phyloP scores from a whole-genome alignment of 2,329 filamentous ascomycete species.

The Thermoascus crustaceus region DNA sequence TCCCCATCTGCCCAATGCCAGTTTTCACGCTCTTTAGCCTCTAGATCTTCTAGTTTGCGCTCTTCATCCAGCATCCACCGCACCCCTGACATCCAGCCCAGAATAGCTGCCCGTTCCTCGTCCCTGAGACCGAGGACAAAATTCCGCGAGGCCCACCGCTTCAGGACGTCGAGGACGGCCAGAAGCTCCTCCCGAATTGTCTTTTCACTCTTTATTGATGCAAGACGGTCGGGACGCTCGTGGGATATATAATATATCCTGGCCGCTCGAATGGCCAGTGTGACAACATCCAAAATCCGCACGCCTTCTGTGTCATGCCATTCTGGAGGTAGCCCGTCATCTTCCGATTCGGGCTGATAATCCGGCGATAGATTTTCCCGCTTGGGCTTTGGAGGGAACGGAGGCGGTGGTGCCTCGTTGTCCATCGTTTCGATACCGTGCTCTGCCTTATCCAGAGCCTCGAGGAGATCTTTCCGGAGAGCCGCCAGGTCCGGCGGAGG shows the following conservation, averaged over 20 bases:
- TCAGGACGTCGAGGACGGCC: conserved; percentile 79
- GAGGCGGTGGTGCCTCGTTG: conserved; percentile 22
- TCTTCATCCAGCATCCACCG: conserved; percentile 69
- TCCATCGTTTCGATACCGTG: conserved; percentile 52
- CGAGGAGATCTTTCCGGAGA: conserved; percentile 61
- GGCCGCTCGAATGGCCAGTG: conserved; percentile 87
- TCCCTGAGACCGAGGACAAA: conserved; percentile 75
- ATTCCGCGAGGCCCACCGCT: conserved; percentile 79
- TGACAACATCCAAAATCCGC: conserved; percentile 85
- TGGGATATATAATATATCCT: conserved; percentile 96
- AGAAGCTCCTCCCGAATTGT: conserved; percentile 77
- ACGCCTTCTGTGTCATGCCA: conserved; percentile 87
- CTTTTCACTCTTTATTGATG: conserved; percentile 79
- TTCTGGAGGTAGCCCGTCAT: conserved; percentile 33
- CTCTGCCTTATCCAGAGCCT: conserved; percentile 60
- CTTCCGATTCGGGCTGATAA: conserved; percentile 11
- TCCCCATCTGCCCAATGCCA: conserved; percentile 77
- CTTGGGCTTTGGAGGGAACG: conserved; percentile 18
- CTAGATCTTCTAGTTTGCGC: conserved; percentile 65
- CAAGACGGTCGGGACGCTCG: conserved; percentile 74
- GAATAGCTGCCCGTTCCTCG: conserved; percentile 68
- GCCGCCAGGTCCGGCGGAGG: conserved; percentile 77
- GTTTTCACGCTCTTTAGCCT: conserved; percentile 60
- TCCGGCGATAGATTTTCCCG: conserved; percentile 26
- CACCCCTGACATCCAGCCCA: conserved; percentile 71